These are phyloP conservation scores for Anisogramma anomala DNA, from an alignment of 2,329 filamentous ascomycete genomes.

Conservation along the genomic window DNA sequence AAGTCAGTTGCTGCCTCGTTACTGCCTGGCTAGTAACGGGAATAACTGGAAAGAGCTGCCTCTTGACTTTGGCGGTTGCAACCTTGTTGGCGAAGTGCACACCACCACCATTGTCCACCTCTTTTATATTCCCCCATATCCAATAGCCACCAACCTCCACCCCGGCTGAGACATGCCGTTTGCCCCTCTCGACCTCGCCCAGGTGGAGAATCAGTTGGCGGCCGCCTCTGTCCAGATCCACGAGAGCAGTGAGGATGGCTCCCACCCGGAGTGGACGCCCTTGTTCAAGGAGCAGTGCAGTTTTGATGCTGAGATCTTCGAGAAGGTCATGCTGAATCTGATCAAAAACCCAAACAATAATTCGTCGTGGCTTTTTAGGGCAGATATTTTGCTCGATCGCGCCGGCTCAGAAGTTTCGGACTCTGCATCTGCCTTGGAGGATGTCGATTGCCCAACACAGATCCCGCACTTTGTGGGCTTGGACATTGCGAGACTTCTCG, in stretches of 20 bases:
- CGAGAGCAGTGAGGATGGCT: constrained; percentile 24
- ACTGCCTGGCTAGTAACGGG: too few species aligned
- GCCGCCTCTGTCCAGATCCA: constrained; percentile 9
- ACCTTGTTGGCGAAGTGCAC: background rate
- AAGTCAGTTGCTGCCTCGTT: too few species aligned
- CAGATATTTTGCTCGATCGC: constrained; percentile 56
- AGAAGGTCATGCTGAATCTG: constrained; percentile 59
- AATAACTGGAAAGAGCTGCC: too few species aligned
- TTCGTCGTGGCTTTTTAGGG: constrained; percentile 64
- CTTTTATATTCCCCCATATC: too few species aligned
- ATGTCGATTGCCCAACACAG: constrained; percentile 18
- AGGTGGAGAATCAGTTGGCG: constrained; percentile 5
- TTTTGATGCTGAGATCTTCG: constrained; percentile 53
- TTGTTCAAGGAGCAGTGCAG: constrained; percentile 45
- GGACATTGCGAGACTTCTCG: constrained; percentile 48
- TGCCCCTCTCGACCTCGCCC: constrained; percentile 8
- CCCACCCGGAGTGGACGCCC: constrained; percentile 37
- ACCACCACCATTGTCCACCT: too few species aligned
- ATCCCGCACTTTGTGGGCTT: constrained; percentile 36
- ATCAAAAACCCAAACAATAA: constrained; percentile 72
- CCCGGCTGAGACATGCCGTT: constrained; percentile 11
- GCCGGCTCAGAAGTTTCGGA: constrained; percentile 21
- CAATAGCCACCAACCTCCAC: too few species aligned
- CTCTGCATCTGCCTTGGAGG: constrained; percentile 16
- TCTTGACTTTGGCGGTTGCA: too few species aligned